phyloP scores from a whole-genome alignment of 805 yeast species.

The Candida taoyuanica region DNA sequence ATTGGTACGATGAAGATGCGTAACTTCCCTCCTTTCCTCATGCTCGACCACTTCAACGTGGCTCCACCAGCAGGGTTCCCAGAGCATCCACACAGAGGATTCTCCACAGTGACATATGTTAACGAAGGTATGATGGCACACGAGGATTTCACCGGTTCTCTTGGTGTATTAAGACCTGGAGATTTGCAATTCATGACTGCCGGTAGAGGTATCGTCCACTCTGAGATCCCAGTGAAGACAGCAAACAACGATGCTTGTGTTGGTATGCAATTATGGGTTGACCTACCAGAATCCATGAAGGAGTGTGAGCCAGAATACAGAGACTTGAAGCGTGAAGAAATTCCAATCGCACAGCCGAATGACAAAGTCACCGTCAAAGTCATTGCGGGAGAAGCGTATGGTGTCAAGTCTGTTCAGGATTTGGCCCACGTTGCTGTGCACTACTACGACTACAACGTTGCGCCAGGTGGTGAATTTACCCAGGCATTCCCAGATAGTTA shows the following conservation, averaged over 20 bases:
- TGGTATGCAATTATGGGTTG: conserved; percentile 89
- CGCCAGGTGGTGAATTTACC: conserved; percentile 58
- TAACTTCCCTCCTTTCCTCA: conserved; percentile 75
- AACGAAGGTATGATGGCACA: conserved; percentile 67
- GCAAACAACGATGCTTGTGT: conserved; percentile 45
- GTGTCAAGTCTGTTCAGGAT: conserved; percentile 67
- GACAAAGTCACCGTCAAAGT: conserved; percentile 66
- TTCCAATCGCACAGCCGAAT: conserved; percentile 62
- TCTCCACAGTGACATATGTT: conserved; percentile 71
- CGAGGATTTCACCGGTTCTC: conserved; percentile 84
- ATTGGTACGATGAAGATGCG: conserved; percentile 65
- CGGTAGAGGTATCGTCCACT: conserved; percentile 80
- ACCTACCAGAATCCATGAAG: conserved; percentile 62
- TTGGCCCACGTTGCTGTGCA: conserved; percentile 80
- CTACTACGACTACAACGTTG: conserved; percentile 60
- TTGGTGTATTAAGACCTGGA: conserved; percentile 72
- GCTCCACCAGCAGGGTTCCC: conserved; percentile 70
- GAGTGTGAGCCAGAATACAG: conserved; percentile 70
- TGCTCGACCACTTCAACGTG: conserved; percentile 75
- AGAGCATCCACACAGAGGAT: conserved; percentile 81
- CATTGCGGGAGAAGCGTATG: conserved; percentile 73
- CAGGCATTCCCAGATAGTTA: conserved; percentile 57
- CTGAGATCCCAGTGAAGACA: conserved; percentile 73
- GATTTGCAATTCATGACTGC: conserved; percentile 95
- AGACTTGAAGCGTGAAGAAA: conserved; percentile 64